Evolutionary conservation across 306 rosid species (phyloP).

Genomic region (Delonix regia): DNA sequence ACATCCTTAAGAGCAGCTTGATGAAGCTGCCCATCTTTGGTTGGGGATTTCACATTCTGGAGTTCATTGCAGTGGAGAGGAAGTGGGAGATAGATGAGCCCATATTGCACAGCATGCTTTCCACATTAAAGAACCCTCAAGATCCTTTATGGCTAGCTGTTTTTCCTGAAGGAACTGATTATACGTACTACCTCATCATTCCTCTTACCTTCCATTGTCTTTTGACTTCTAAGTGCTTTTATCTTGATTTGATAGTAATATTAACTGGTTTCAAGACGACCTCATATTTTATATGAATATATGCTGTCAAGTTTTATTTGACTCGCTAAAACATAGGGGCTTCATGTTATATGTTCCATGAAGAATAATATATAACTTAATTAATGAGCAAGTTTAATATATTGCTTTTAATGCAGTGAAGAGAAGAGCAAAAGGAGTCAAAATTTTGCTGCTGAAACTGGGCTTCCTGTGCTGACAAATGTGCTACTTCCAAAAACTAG

Average conservation of each 20-base stretch:
- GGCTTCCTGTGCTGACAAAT: slow-evolving; percentile 73
- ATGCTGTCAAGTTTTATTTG: slow-evolving; percentile 29
- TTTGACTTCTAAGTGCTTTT: slow-evolving; percentile 24
- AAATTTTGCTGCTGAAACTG: slow-evolving; percentile 71
- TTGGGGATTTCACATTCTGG: slow-evolving; percentile 94
- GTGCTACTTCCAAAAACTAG: slow-evolving; percentile 89
- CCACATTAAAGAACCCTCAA: slow-evolving; percentile 61
- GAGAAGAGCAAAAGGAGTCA: slow-evolving; percentile 69
- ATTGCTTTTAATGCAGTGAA: slow-evolving; percentile 57
- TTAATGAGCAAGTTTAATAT: slow-evolving; percentile 10
- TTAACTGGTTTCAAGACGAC: slow-evolving; percentile 25
- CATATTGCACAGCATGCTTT: slow-evolving; percentile 55
- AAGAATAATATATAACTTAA: slow-evolving; percentile 5
- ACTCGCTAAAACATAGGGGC: slow-evolving; percentile 28
- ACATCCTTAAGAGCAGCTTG: slow-evolving; percentile 89
- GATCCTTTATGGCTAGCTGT: slow-evolving; percentile 90
- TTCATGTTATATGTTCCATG: slow-evolving; percentile 17
- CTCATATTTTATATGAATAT: slow-evolving; percentile 14
- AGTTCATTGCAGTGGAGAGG: slow-evolving; percentile 92
- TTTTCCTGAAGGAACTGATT: slow-evolving; percentile 99
- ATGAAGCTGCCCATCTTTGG: slow-evolving; percentile 94
- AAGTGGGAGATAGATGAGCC: slow-evolving; percentile 90
- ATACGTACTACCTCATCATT: slow-evolving; percentile 60
- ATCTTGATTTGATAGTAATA: slow-evolving; percentile 1
- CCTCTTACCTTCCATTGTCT: slow-evolving; percentile 29